Base-by-base conservation (phyloP, 108 stramenopile species). In the Parmales sp. region DNA sequence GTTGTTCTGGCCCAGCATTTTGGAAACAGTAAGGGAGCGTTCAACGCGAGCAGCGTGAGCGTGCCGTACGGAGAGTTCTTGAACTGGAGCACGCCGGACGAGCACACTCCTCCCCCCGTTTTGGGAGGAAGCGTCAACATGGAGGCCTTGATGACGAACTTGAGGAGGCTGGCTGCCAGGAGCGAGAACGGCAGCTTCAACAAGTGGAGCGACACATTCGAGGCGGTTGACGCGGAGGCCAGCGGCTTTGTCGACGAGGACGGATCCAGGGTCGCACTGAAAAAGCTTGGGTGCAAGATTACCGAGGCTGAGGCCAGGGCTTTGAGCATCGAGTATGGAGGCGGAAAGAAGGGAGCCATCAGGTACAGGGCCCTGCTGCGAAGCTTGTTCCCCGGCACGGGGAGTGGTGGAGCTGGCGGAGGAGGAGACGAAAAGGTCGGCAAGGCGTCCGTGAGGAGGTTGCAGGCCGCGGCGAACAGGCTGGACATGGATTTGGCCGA, bases 61-160 rank as follows among this genome's bases (percentile, higher is more conserved):
- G 38, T 46, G 1, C 45, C 68, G 38, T 68, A 51, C 49, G 28
- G 16, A 19, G 45, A 37, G 38, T 68, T 68, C 68, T 38, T 68
- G 18, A 37, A 45, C 50, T 51, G 48, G 68, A 29, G 50, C n/a
- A 38, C 50, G 37, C 28, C 49, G n/a, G n/a, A 60, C 54, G 36
- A 34, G 16, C 13, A 16, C 29, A 34, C 20, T 11, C 16, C 54
- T 3, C 31, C 31, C 13, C 54, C 54, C 16, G 54, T 65, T 39
- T 28, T 38, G n/a, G 64, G 64, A n/a, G 64, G 64, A n/a, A 19
- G 2, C 38, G 64, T 65, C 26, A 60, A 60, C 54, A 7, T 60
- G 26, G 54, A 60, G 31, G 36, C 31, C 54, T 13, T 34, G 16
- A 2, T 60, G 54, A 34, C 54, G 9, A 60, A 60, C 28, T 34